phyloP scores from a whole-genome alignment of 2,329 filamentous ascomycete species.

The Cladosporium oxysporum region DNA sequence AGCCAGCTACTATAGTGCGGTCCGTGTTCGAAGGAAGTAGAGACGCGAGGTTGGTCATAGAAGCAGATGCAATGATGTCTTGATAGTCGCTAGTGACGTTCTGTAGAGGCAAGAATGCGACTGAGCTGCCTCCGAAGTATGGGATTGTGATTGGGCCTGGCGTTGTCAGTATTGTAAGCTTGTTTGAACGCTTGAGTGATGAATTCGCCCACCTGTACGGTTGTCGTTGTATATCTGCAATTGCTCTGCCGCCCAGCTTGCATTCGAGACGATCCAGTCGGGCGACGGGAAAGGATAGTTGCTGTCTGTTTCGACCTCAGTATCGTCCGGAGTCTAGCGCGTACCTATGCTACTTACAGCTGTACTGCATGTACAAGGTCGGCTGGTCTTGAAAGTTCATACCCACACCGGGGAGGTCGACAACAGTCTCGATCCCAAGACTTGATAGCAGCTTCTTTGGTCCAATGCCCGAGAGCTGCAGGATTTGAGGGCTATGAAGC shows the following conservation, averaged over 20 bases:
- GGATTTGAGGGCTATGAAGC: slow-evolving; percentile 58
- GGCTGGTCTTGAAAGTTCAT: slow-evolving; percentile 49
- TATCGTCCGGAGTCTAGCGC: not conserved
- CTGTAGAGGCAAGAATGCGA: slow-evolving; percentile 26
- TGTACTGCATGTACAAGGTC: slow-evolving; percentile 23
- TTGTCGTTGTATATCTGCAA: slow-evolving; percentile 38
- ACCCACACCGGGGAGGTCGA: slow-evolving; percentile 56
- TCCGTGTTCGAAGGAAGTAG: slow-evolving; percentile 23
- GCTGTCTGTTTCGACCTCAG: not conserved
- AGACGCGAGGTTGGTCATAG: slow-evolving; percentile 17
- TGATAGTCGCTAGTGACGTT: slow-evolving; percentile 29
- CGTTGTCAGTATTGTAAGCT: not conserved
- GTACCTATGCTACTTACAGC: not conserved
- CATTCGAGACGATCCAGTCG: slow-evolving; percentile 14
- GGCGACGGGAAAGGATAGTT: slow-evolving; percentile 20
- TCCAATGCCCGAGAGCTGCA: slow-evolving; percentile 65
- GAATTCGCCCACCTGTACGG: slow-evolving; percentile 2
- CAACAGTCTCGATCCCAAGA: slow-evolving; percentile 49
- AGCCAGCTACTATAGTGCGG: slow-evolving; percentile 31
- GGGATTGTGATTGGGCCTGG: slow-evolving; percentile 34
- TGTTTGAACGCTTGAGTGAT: too few species aligned
- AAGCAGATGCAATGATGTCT: slow-evolving; percentile 25
- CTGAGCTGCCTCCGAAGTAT: slow-evolving; percentile 23
- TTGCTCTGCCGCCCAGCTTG: slow-evolving; percentile 43
- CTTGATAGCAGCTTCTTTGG: slow-evolving; percentile 49